A percentile compares a stretch with the other conserved stretches of the same genome.
Evolutionary conservation across 2,329 filamentous ascomycete genomes (phyloP).

Genomic region (Talaromyces sp.): DNA sequence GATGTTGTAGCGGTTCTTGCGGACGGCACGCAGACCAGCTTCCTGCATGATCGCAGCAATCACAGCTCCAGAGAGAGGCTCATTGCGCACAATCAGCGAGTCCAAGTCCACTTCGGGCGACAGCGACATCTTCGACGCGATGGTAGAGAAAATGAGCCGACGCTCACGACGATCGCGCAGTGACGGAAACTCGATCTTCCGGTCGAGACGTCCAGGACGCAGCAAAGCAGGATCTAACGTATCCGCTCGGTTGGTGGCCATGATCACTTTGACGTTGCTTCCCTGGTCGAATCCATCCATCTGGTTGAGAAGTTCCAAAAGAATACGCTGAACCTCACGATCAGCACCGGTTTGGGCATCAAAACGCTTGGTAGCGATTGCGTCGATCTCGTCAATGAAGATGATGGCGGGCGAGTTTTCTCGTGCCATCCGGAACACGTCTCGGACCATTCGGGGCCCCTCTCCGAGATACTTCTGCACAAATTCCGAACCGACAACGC

Average conservation of each 20-base stretch:
- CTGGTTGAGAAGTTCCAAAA: constrained; percentile 95
- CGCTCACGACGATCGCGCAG: constrained; percentile 90
- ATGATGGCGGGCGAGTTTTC: constrained; percentile 98
- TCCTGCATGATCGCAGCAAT: constrained; percentile 99
- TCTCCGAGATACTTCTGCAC: constrained; percentile 99
- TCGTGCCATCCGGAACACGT: constrained; percentile 97
- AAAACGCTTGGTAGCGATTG: constrained; percentile 98
- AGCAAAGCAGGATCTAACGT: constrained; percentile 91
- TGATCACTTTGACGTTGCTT: constrained; percentile 99
- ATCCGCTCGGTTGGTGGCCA: constrained; percentile 96
- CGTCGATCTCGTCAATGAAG: constrained; percentile 99
- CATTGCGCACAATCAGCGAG: constrained; percentile 92
- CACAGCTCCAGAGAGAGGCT: constrained; percentile 88
- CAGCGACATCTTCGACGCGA: constrained; percentile 93
- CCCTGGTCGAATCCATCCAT: constrained; percentile 99
- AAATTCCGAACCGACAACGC: constrained; percentile 96
- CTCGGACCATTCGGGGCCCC: constrained; percentile 96
- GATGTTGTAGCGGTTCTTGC: constrained; percentile 99
- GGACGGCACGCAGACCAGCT: constrained; percentile 84
- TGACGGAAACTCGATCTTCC: constrained; percentile 98
- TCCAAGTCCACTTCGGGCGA: constrained; percentile 96
- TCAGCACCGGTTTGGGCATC: constrained; percentile 98
- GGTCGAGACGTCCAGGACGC: constrained; percentile 85
- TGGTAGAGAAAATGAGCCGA: constrained; percentile 95
- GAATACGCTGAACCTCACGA: constrained; percentile 95